Base-by-base conservation (phyloP, 768 basidiomycete species). In the Boletus huronensis region DNA sequence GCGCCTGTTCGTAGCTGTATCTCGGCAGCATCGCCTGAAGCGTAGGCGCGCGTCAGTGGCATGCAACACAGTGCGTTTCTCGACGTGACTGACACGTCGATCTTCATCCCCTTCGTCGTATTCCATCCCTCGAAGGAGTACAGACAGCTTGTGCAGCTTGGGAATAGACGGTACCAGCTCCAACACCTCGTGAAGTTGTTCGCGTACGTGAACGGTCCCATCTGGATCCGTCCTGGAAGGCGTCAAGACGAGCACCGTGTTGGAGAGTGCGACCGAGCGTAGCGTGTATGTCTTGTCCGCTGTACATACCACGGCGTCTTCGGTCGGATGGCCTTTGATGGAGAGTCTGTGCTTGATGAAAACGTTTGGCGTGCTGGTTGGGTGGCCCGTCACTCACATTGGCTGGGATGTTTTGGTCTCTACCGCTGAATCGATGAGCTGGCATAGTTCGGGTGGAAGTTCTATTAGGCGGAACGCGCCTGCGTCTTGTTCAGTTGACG, bases 251-350 rank as follows among this genome's bases (percentile, higher is more conserved):
- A 94, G 75, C 32, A 95, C 73, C 0, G 93, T 87, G 70, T 98
- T 98, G 17, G 94, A 97, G 44, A 97, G 75, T 9, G 80, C 79
- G n/a, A 98, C 86, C 0, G 93, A 88, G 52, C 95, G 85, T 26
- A 98, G 73, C 2, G 81, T 65, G 66, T 88, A 99, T 0, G 96
- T 98, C 66, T 81, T 84, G 53, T 85, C 78, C 0, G 76, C 61
- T 0, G 94, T 96, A 69, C 96, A 98, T 9, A 96, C 73, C 0
- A 97, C 93, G 0, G 95, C 96, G 62, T 95, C 88, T 61, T 98
- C 94, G 28, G 79, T 78, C 2, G 82, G 70, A 41, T 84, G 75
- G 7, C 95, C 96, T 69, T 93, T 95, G 72, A 98, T 87, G 26
- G 79, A 78, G 50, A 93, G 69, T 39, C 88, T 88, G 60, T 40